Evolutionary conservation across 1,139 yeast species (phyloP).

Genomic region (Meyerozyma smithsonii): DNA sequence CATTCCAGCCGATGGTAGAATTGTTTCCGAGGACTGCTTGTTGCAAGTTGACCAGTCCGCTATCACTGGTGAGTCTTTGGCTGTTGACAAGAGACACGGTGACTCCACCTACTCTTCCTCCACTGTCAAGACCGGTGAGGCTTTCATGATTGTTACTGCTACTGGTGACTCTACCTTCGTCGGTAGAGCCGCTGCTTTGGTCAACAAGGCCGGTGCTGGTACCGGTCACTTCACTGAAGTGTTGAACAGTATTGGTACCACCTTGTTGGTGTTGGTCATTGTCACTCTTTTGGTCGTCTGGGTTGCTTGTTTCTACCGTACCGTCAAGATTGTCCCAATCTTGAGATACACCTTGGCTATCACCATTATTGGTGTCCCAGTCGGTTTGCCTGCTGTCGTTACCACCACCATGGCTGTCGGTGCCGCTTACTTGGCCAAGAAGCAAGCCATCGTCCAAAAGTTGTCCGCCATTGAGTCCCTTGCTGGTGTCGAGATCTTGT

Average conservation of each 20-base stretch:
- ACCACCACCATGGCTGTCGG: conserved; percentile 99
- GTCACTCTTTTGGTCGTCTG: conserved; percentile 85
- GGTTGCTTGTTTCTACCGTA: conserved; percentile 94
- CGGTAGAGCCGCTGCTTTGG: conserved; percentile 96
- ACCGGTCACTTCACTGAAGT: conserved; percentile 97
- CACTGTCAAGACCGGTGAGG: conserved; percentile 96
- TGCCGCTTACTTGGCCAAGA: conserved; percentile 98
- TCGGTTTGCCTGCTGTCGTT: conserved; percentile 98
- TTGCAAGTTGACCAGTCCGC: conserved; percentile 97
- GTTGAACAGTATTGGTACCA: conserved; percentile 95
- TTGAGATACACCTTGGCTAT: conserved; percentile 93
- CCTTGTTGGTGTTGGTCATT: conserved; percentile 84
- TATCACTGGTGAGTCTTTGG: conserved; percentile 96
- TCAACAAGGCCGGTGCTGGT: conserved; percentile 92
- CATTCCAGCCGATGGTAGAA: conserved; percentile 93
- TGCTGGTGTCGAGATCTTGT: conserved; percentile 98
- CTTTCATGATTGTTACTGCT: conserved; percentile 90
- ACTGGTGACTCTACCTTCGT: conserved; percentile 92
- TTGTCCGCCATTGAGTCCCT: conserved; percentile 96
- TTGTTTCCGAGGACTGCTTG: conserved; percentile 83
- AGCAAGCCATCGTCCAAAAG: conserved; percentile 97
- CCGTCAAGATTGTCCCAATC: conserved; percentile 81
- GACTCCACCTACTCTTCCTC: conserved; percentile 91
- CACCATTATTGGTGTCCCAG: conserved; percentile 99
- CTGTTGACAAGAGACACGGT: conserved; percentile 89